Evolutionary conservation across 2,329 filamentous ascomycete species (phyloP).

Genomic region (Colletotrichum caudatum): DNA sequence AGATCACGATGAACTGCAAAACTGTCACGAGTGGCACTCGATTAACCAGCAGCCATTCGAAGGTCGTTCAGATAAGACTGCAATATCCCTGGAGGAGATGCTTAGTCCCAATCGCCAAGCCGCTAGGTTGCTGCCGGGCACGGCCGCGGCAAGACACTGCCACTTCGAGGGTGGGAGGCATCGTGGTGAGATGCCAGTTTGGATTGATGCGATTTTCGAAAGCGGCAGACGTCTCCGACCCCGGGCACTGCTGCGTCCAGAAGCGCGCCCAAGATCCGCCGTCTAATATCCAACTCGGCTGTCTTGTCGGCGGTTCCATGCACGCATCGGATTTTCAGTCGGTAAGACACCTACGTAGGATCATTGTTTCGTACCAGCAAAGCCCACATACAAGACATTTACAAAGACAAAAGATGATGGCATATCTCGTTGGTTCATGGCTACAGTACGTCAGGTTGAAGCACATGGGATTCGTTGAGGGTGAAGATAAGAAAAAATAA

Average conservation of each 20-base stretch:
- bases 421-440: not conserved
- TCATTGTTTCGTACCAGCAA: not conserved
- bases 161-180: not conserved
- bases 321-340: not conserved
- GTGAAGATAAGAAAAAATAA: not conserved
- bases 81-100: too few relatives aligned
- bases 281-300: not conserved
- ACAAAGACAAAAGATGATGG: not conserved
- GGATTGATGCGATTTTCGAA: not conserved
- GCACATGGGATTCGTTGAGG: not conserved
- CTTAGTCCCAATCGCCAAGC: not conserved
- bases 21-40: not conserved
- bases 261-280: not conserved
- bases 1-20: too few relatives aligned
- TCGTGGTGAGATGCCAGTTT: not conserved
- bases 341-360: not conserved
- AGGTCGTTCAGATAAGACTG: not conserved
- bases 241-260: not conserved
- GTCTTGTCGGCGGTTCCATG: not conserved
- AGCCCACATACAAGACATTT: not conserved
- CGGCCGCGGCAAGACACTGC: constrained; percentile 1
- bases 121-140: not conserved
- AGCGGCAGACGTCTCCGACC: not conserved
- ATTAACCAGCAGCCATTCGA: not conserved
- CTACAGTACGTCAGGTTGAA: not conserved